Conservation (phyloP, 164 flowering plant genomes). For the grape (Vitis vinifera) region ASM3070453v1 NC_081822.1:4788001-4788500, state of each 20-base stretch:
- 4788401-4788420: not conserved
- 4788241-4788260: constrained; percentile 21
- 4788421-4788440: not conserved
- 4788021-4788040: too few relatives aligned
- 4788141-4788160: too few relatives aligned
- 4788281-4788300: constrained; percentile 65
- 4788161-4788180: too few relatives aligned
- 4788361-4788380: too few relatives aligned
- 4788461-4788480: too few relatives aligned
- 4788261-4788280: constrained; percentile 37
- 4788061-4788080: too few relatives aligned
- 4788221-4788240: constrained; percentile 12
- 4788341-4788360: not conserved
- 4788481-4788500: too few relatives aligned
- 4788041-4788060: too few relatives aligned
- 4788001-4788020: too few relatives aligned
- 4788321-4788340: not conserved
- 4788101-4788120: too few relatives aligned
- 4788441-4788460: not conserved
- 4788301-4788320: constrained; percentile 59
- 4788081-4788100: too few relatives aligned
- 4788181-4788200: not conserved
- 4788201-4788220: not conserved
- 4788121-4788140: too few relatives aligned
- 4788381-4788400: not conserved